Conservation (phyloP, 2,329 filamentous ascomycete genomes). For the Colletotrichum trifolii region DNA sequence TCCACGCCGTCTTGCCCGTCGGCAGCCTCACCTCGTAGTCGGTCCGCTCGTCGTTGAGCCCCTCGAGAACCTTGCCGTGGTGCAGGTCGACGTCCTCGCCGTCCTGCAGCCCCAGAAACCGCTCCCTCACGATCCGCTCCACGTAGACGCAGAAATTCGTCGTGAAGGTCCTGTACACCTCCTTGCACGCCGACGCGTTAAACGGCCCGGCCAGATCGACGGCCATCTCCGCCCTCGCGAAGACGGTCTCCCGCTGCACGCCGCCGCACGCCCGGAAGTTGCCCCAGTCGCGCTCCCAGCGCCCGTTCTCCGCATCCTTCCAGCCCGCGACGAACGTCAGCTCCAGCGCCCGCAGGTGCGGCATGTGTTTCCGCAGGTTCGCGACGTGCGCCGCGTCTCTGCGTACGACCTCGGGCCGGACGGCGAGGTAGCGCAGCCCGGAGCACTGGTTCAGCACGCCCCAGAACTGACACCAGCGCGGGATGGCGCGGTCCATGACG, state of each 20-base stretch:
- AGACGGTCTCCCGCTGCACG: slow-evolving; percentile 12
- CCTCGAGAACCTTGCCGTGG: not conserved
- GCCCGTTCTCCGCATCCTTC: not conserved
- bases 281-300: not conserved
- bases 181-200: not conserved
- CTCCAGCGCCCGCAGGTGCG: slow-evolving; percentile 13
- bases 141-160: slow-evolving; percentile 32
- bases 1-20: slow-evolving; percentile 11
- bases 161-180: slow-evolving; percentile 22
- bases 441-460: slow-evolving; percentile 26
- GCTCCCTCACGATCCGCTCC: slow-evolving; percentile 10
- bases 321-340: slow-evolving; percentile 17
- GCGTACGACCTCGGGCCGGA: slow-evolving; percentile 22
- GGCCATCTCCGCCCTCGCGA: slow-evolving; percentile 7
- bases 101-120: slow-evolving; percentile 8
- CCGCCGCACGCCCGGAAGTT: not conserved
- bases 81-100: slow-evolving; percentile 1
- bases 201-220: slow-evolving; percentile 3
- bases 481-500: not conserved
- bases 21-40: slow-evolving; percentile 17
- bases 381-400: slow-evolving; percentile 9
- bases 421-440: slow-evolving; percentile 11
- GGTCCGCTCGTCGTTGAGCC: slow-evolving; percentile 1
- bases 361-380: slow-evolving; percentile 5
- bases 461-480: slow-evolving; percentile 32